phyloP scores from a whole-genome alignment of 1,284 basidiomycete species.

The Austropuccinia psidii region DNA sequence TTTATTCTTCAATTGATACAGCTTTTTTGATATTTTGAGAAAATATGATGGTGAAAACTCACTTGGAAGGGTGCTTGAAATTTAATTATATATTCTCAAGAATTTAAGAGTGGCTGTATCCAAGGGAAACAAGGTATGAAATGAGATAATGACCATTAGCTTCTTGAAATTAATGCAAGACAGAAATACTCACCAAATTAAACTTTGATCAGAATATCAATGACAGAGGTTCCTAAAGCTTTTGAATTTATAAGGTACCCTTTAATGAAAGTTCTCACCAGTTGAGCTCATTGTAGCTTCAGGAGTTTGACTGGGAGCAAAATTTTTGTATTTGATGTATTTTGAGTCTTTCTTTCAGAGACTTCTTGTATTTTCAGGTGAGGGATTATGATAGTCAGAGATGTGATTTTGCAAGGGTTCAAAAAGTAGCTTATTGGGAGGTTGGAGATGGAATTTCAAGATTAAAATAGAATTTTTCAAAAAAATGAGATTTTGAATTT shows the following conservation, averaged over 20 bases:
- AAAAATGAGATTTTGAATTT: no score
- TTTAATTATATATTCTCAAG: not conserved
- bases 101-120: not conserved
- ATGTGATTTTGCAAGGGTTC: no score
- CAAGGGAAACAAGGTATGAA: not conserved
- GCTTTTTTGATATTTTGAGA: not conserved
- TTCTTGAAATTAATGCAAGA: not conserved
- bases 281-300: not conserved
- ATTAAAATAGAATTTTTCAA: no score
- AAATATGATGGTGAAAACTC: not conserved
- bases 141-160: not conserved
- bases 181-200: not conserved
- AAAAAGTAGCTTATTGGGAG: no score
- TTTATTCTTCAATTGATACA: not conserved
- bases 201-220: not conserved
- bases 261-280: not conserved
- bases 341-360: no score
- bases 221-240: not conserved
- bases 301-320: not conserved
- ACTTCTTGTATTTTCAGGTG: no score
- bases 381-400: no score
- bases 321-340: no score
- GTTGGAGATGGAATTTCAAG: no score
- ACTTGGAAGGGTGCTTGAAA: not conserved
- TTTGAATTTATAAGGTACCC: conserved; percentile 3